A percentile compares a stretch with the other conserved stretches of the same genome.
Evolutionary conservation across 768 basidiomycete genomes (phyloP).

Genomic region (Podaxis pistillaris): DNA sequence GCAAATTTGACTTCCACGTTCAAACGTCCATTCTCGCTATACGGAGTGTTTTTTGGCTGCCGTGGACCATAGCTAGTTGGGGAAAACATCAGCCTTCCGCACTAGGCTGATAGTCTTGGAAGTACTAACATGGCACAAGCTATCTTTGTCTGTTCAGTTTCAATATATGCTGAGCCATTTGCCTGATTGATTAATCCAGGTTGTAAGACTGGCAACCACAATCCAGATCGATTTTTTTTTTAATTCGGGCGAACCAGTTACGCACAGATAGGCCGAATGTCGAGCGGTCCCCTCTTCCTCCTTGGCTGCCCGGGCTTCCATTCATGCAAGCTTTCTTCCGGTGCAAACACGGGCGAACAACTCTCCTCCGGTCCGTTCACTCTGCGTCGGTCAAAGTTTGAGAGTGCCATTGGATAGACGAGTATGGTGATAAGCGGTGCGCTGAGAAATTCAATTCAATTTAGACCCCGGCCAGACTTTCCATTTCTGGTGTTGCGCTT

Average conservation of each 20-base stretch:
- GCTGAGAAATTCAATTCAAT: conserved; percentile 16
- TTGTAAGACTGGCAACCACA: conserved; percentile 64
- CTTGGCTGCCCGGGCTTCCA: conserved; percentile 40
- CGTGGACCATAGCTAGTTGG: conserved; percentile 73
- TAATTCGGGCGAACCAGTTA: conserved; percentile 10
- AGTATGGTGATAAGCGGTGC: not conserved
- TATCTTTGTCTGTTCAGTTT: conserved; percentile 88
- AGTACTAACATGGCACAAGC: conserved; percentile 89
- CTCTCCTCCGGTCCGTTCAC: conserved; percentile 91
- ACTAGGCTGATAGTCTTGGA: conserved; percentile 5
- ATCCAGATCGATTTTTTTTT: conserved; percentile 13
- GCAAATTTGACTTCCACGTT: conserved; percentile 97
- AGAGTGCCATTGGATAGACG: conserved; percentile 43
- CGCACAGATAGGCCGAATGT: conserved; percentile 87
- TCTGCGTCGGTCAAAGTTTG: conserved; percentile 78
- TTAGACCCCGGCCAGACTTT: conserved; percentile 31
- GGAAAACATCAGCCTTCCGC: conserved; percentile 14
- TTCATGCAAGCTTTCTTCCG: conserved; percentile 27
- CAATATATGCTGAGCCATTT: conserved; percentile 96
- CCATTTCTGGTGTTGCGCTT: conserved; percentile 11
- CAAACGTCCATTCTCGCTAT: conserved; percentile 84
- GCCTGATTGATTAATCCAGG: conserved; percentile 91
- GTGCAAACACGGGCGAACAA: conserved; percentile 58
- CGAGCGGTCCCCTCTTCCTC: conserved; percentile 49
- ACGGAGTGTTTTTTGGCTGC: conserved; percentile 75